Evolutionary conservation across 2,329 filamentous ascomycete species (phyloP).

Genomic region (Trichoderma lentiforme): DNA sequence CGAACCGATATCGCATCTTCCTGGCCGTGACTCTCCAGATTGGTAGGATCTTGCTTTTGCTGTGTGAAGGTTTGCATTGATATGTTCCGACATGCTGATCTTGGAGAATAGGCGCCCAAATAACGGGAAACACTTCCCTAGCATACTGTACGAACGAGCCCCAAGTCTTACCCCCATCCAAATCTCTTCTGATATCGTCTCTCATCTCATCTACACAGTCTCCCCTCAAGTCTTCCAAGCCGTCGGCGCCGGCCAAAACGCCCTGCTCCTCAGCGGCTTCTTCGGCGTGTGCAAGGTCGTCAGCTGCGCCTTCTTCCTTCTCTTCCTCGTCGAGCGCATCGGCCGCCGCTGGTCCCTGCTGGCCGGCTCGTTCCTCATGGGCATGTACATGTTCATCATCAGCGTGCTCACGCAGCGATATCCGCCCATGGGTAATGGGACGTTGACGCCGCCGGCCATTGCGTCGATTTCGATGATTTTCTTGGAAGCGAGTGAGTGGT

Average conservation of each 20-base stretch:
- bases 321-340: slow-evolving; percentile 48
- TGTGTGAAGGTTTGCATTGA: background rate
- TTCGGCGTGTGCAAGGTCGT: slow-evolving; percentile 52
- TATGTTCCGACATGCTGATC: background rate
- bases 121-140: slow-evolving; percentile 50
- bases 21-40: slow-evolving; percentile 50
- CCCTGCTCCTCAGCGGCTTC: slow-evolving; percentile 49
- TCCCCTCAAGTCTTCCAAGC: slow-evolving; percentile 50
- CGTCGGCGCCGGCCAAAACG: slow-evolving; percentile 45
- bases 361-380: slow-evolving; percentile 48
- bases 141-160: slow-evolving; percentile 41
- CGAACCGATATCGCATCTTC: slow-evolving; percentile 46
- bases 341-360: slow-evolving; percentile 49
- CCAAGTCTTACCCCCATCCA: background rate
- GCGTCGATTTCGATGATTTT: slow-evolving; percentile 51
- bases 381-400: slow-evolving; percentile 51
- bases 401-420: slow-evolving; percentile 45
- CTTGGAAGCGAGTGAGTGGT: slow-evolving; percentile 40
- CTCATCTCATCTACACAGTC: slow-evolving; percentile 26
- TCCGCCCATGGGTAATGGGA: slow-evolving; percentile 34
- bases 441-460: slow-evolving; percentile 39
- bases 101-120: slow-evolving; percentile 34
- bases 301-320: slow-evolving; percentile 43
- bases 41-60: slow-evolving; percentile 24
- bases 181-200: background rate